Evolutionary conservation across 1,139 yeast genomes (phyloP), one percentile per base, ranked within the genome.

Genomic region (Blastobotrys aristatus): DNA sequence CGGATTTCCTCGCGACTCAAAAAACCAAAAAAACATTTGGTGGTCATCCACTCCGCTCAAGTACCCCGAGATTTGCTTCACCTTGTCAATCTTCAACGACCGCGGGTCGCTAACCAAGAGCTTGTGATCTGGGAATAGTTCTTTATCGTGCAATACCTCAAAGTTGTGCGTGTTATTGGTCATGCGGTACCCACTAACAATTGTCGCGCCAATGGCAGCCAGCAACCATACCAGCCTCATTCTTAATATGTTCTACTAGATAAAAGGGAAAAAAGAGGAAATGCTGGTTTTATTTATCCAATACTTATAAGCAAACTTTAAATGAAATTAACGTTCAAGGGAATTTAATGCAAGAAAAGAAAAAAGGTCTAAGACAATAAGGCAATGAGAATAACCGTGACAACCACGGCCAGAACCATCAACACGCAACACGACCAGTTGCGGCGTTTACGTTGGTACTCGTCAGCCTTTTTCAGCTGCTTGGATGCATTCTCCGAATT

Each of bases 21-120:
- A 82, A 57, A 80, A 79, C 84, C 86, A 86, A 67, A 81, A 87
- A 66, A 87, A 87, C 62, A 84, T 78, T 65, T 87, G 95, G 65
- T 84, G 85, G 60, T 84, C 94, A 4, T 84, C 92, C 46, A 82
- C 87, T 33, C 80, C 77, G 60, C 82, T 86, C 59, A 82, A 70
- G 61, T 82, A 81, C 27, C 87, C 87, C 13, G 84, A 73, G 53
- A 74, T 78, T 59, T 84, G 90, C 79, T 59, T 61, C 32, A 65
- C 69, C 11, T 49, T 43, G 51, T 67, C 71, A 11, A 65, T 55
- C 3, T 62, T 61, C n/a, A 67, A 56, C 13, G 49, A 41, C 13
- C 48, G 39, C 1, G 69, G 69, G 34, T 56, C 53, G 38, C 56
- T 55, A 24, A 57, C 53, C 4, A 64, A 50, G 41, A 64, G 52